Evolutionary conservation across 2,329 filamentous ascomycete species (phyloP), one percentile per base, ranked within the genome.

Genomic region (Trichophyton verrucosum): DNA sequence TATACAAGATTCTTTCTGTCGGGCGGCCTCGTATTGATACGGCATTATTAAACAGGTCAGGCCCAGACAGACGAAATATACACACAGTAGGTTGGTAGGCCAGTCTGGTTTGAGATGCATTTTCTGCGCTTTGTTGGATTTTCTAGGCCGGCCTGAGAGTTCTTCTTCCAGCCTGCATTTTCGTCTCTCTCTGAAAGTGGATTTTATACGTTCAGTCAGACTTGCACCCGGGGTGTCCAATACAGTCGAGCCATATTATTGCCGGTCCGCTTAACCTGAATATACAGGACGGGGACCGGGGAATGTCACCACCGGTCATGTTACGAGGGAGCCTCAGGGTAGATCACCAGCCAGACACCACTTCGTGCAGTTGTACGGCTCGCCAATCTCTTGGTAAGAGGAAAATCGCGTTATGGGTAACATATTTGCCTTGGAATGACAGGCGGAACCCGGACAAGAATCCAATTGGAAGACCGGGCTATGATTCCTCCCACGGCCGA

Each of bases 391-490:
- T 55, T 55, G 49, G 49, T 55, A 27, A 27, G 30, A 55, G 49
- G 27, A 27, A 55, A 55, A 55, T 27, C 49, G 49, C 49, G n/a
- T 55, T 33, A 33, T 20, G 30, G 27, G 27, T 20, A 17, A 27
- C 27, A 33, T 55, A 27, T 6, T 13, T 53, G 49, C 49, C 49
- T 33, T 33, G 17, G 33, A 20, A 55, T 33, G 49, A 27, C 49
- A 55, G 49, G 27, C 30, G 22, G 49, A 24, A 55, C n/a, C 24
- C 49, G 49, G 49, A 4, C 49, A 55, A 36, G 24, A 33, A 55
- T 55, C 49, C 49, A 55, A 55, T 55, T 55, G 49, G 49, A 49
- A 55, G 49, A 36, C 13, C 27, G 49, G 49, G 49, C 24, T 36
- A 33, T 55, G 49, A 36, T 55, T 36, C 20, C 33, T 55, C 49